Percentiles rank a stretch among this genome's conserved stretches.
phyloP scores from a whole-genome alignment of 2,329 filamentous ascomycete genomes.

The Colletotrichum tropicale region DNA sequence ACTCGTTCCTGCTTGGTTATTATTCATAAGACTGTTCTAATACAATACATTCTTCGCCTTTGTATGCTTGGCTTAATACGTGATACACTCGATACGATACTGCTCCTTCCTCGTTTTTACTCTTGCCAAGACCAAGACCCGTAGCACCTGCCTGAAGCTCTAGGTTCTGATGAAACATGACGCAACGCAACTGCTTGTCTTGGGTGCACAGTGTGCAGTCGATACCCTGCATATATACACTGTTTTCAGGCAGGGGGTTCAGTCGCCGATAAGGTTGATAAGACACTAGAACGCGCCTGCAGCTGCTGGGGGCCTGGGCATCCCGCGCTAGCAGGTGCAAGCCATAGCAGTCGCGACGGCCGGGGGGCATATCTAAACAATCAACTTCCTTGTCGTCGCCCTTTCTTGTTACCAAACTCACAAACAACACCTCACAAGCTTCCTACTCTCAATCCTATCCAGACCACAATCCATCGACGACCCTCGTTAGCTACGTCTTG shows the following conservation, averaged over 20 bases:
- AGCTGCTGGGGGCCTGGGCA: background rate
- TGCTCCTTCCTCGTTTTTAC: background rate
- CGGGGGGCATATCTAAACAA: background rate
- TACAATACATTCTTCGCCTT: slow-evolving; percentile 1
- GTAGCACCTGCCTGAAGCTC: background rate
- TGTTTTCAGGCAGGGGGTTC: background rate
- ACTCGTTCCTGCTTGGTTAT: slow-evolving; percentile 18
- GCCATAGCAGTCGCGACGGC: background rate
- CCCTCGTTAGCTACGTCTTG: background rate
- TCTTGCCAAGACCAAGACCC: background rate
- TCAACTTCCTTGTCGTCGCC: background rate
- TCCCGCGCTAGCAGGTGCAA: background rate
- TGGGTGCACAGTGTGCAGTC: background rate
- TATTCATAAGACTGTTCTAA: slow-evolving; percentile 14
- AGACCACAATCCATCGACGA: background rate
- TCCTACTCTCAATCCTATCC: background rate
- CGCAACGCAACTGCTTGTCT: background rate
- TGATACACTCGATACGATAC: too few species aligned
- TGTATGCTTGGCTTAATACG: background rate
- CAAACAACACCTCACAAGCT: background rate
- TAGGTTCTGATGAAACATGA: background rate
- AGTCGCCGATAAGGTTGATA: background rate
- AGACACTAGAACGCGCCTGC: background rate
- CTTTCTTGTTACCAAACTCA: background rate
- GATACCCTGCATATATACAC: background rate